Evolutionary conservation across 2,329 filamentous ascomycete genomes (phyloP).

Genomic region (Fusarium secorum): DNA sequence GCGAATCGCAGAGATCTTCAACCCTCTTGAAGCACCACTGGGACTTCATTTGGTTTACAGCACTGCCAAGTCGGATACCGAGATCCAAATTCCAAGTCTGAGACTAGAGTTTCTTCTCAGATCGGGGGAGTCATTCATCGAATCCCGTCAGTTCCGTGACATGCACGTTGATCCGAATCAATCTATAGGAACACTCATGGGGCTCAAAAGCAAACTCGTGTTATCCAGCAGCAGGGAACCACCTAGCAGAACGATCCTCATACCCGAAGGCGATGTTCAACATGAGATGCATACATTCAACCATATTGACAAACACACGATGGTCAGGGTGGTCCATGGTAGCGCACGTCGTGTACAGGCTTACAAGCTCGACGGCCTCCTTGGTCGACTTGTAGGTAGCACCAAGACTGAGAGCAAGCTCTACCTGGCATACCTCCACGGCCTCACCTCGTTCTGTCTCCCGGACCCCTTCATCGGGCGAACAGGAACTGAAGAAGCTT

Average conservation of each 20-base stretch:
- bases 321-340: constrained; percentile 47
- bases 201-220: constrained; percentile 51
- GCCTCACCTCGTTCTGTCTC: constrained; percentile 60
- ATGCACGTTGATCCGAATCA: constrained; percentile 30
- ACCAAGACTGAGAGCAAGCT: constrained; percentile 61
- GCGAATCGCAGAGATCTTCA: background rate
- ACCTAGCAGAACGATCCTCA: constrained; percentile 48
- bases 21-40: constrained; percentile 15
- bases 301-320: constrained; percentile 41
- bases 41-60: constrained; percentile 16
- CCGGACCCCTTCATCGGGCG: constrained; percentile 56
- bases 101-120: constrained; percentile 20
- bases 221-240: constrained; percentile 42
- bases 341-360: constrained; percentile 44
- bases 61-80: background rate
- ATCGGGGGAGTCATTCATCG: background rate
- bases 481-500: constrained; percentile 64
- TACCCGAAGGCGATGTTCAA: constrained; percentile 47
- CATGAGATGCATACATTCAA: background rate
- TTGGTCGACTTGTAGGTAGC: constrained; percentile 61
- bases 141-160: constrained; percentile 24
- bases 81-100: constrained; percentile 38
- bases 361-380: constrained; percentile 57
- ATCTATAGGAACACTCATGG: constrained; percentile 22
- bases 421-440: constrained; percentile 60